Evolutionary conservation across 148 eudicot genomes (phyloP).

Genomic region (Salicornia ramosissima): DNA sequence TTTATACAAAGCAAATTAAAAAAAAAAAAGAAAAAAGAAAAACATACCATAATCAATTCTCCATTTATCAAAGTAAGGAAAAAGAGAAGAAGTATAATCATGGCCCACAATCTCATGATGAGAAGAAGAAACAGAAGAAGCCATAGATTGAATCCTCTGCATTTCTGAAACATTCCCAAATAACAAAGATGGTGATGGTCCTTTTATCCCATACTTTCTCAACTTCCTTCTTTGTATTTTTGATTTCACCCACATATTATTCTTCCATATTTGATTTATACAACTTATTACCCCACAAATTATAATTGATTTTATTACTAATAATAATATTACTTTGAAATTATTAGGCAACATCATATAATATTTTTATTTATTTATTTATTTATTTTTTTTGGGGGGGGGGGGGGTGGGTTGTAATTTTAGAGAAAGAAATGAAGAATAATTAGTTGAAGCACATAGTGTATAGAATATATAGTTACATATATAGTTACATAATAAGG

Average conservation of each 20-base stretch:
- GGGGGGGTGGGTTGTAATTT: no score
- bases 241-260: conserved; percentile 34
- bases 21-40: not conserved
- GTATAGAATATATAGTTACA: no score
- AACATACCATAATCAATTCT: conserved; percentile 33
- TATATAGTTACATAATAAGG: no score
- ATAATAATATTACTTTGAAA: not conserved
- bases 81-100: conserved; percentile 60
- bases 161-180: conserved; percentile 65
- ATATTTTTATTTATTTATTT: not conserved
- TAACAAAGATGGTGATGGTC: conserved; percentile 53
- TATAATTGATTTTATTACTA: conserved; percentile 5
- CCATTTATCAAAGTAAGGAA: conserved; percentile 85
- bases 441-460: no score
- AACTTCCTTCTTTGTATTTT: conserved; percentile 41
- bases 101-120: conserved; percentile 47
- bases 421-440: no score
- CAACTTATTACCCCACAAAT: conserved; percentile 18
- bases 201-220: conserved; percentile 53
- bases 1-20: not conserved
- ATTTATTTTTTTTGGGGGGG: no score
- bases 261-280: conserved; percentile 9
- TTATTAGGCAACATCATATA: not conserved
- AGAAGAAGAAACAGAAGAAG: conserved; percentile 10
- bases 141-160: conserved; percentile 49